Conservation (phyloP, 208 protist genomes). For the Lotmaria passim region DNA sequence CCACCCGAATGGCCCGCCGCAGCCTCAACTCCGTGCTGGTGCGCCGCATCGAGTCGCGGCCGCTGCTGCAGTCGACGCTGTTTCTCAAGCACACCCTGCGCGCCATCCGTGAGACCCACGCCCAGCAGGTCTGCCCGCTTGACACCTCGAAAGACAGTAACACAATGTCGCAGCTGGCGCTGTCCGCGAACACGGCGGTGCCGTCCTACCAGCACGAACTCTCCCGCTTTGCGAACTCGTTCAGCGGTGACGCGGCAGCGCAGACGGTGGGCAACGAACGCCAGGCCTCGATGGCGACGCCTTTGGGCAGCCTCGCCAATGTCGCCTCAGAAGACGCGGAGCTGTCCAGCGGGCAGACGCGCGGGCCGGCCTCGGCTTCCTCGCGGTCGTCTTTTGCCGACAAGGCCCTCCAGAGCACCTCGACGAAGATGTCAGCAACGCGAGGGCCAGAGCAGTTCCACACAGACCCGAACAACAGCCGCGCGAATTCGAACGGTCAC, state of each 20-base stretch:
- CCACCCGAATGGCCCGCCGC: slow-evolving; percentile 6
- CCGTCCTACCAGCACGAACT: slow-evolving; percentile 3
- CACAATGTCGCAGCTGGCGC: slow-evolving; percentile 10
- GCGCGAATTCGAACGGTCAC: no score
- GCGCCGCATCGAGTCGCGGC: slow-evolving; percentile 45
- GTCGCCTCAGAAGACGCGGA: slow-evolving; percentile 8
- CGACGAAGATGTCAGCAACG: background rate
- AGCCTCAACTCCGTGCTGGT: slow-evolving; percentile 41
- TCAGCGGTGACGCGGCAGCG: background rate
- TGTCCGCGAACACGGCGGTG: slow-evolving; percentile 14
- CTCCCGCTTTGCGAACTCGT: background rate
- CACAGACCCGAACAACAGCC: background rate
- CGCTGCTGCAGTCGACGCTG: slow-evolving; percentile 73
- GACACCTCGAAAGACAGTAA: slow-evolving; percentile 8
- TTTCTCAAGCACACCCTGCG: slow-evolving; percentile 46
- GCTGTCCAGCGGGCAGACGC: slow-evolving; percentile 10
- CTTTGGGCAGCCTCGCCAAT: slow-evolving; percentile 15
- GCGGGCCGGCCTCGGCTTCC: slow-evolving; percentile 1
- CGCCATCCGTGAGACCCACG: slow-evolving; percentile 17
- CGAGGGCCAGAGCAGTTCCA: background rate
- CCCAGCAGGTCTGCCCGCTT: background rate
- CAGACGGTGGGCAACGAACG: background rate
- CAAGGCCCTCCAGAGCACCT: background rate
- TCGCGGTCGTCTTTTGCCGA: slow-evolving; percentile 3
- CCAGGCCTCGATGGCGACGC: slow-evolving; percentile 6